Conservation (phyloP, 805 yeast genomes). For the Saccharomycopsis malanga region DNA sequence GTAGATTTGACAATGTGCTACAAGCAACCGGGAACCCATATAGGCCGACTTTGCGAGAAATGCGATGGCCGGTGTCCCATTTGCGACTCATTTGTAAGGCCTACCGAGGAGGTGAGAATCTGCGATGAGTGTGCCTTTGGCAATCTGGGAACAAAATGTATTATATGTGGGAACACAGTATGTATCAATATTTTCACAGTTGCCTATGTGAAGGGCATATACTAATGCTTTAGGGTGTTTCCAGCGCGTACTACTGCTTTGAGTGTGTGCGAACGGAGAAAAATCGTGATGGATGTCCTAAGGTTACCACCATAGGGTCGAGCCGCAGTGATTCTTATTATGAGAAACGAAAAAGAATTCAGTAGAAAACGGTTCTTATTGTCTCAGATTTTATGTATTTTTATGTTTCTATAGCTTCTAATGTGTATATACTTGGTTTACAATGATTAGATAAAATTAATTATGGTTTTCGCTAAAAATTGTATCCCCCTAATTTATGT, state of each 20-base stretch:
- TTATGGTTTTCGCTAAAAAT: too few relatives aligned
- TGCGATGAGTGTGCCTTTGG: constrained; percentile 87
- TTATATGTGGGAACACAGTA: constrained; percentile 55
- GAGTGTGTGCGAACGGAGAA: constrained; percentile 77
- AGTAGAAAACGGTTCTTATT: too few relatives aligned
- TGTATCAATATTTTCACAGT: not conserved
- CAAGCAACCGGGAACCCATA: constrained; percentile 71
- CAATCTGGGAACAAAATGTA: constrained; percentile 53
- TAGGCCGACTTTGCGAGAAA: constrained; percentile 69
- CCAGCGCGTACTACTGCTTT: constrained; percentile 74
- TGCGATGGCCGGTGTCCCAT: constrained; percentile 91
- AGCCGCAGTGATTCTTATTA: constrained; percentile 58
- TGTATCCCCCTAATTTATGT: too few relatives aligned
- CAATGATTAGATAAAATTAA: too few relatives aligned
- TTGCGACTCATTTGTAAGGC: constrained; percentile 80
- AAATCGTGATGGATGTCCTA: constrained; percentile 90
- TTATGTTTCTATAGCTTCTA: too few relatives aligned
- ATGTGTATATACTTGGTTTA: too few relatives aligned
- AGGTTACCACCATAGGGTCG: constrained; percentile 75
- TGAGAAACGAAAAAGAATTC: constrained; percentile 40
- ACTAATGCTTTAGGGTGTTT: constrained; percentile 44
- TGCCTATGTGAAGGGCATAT: too few relatives aligned
- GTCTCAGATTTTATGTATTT: too few relatives aligned
- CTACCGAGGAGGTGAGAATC: constrained; percentile 56
- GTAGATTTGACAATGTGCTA: constrained; percentile 76